Percentiles rank a stretch among this genome's conserved stretches.
phyloP scores from a whole-genome alignment of 768 basidiomycete species.

The Leccinum rimulosum region DNA sequence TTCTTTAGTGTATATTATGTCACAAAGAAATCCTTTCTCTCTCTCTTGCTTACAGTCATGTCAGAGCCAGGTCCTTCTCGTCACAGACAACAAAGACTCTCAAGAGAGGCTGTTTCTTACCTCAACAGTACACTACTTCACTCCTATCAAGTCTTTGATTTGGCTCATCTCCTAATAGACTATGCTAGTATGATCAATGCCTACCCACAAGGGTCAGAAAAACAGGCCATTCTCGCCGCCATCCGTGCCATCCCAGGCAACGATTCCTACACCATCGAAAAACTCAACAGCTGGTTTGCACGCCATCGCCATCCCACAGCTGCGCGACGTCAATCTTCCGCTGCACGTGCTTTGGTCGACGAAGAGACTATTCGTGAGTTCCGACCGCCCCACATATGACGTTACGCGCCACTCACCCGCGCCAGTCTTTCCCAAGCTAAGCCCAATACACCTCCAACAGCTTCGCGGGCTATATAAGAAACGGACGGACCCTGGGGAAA shows the following conservation, averaged over 20 bases:
- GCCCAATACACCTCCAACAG: constrained; percentile 19
- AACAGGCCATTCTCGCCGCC: constrained; percentile 8
- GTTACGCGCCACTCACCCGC: constrained; percentile 1
- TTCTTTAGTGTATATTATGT: not conserved
- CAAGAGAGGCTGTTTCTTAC: not conserved
- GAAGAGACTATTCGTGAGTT: constrained; percentile 30
- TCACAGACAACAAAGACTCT: not conserved
- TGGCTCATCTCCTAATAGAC: constrained; percentile 11
- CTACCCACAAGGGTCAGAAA: constrained; percentile 15
- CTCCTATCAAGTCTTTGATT: not conserved
- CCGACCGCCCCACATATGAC: not conserved
- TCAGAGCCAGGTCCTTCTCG: constrained; percentile 6
- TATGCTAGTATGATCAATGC: constrained; percentile 15
- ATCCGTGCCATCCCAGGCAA: constrained; percentile 25
- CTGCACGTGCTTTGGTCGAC: constrained; percentile 1
- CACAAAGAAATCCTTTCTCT: not conserved
- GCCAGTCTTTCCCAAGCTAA: constrained; percentile 29
- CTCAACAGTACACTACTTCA: not conserved
- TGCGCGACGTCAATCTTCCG: not conserved
- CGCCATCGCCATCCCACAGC: constrained; percentile 18
- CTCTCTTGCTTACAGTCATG: not conserved
- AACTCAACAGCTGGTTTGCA: constrained; percentile 20
- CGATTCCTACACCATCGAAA: constrained; percentile 15
- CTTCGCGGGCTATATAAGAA: constrained; percentile 21
- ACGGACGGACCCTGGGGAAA: constrained; percentile 14